Evolutionary conservation across 306 rosid species (phyloP), one percentile per base, ranked within the genome.

Genomic region (Hylodesmum podocarpum): DNA sequence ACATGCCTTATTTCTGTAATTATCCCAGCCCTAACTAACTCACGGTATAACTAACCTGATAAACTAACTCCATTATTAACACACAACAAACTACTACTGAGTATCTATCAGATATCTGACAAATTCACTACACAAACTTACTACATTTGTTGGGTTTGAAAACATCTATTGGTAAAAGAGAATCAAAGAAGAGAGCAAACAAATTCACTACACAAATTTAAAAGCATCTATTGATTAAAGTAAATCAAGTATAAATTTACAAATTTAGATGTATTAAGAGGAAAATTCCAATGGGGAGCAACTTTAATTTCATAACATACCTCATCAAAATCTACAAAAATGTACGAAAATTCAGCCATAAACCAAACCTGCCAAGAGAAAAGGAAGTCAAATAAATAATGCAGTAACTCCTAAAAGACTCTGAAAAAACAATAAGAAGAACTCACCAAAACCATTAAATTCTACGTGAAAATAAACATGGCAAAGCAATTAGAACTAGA

Each of bases 271-370:
- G 36, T 37, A 51, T 3, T 59, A 21, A 36, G 36, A 27, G 49
- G 39, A 58, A 49, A 49, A 67, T 77, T 69, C 29, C 69, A 70
- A 62, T 36, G 24, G 55, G 76, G 15, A 47, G 41, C 8, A 66
- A 70, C 61, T 41, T 16, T 10, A 66, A 67, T 53, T 59, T 16
- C 11, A 73, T 33, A 73, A 78, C 86, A 71, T 70, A 96, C 99
- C 99, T 96, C 93, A 43, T 89, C 97, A 77, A 96, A 86, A 85
- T 89, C 94, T 8, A 9, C 85, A 86, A 92, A 91, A 70, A 92
- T 88, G 65, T 87, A 84, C 11, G 98, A 92, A 84, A 86, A 86
- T 74, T 92, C 93, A 19, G 93, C 86, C 99, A 96, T 96, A 81
- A 88, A 92, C 97, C 95, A 90, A 46, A 91, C 83, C 99, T 96